Percentiles rank a stretch among this genome's conserved stretches.
Evolutionary conservation across 1,284 basidiomycete genomes (phyloP).

Genomic region (Moniliella sp.): DNA sequence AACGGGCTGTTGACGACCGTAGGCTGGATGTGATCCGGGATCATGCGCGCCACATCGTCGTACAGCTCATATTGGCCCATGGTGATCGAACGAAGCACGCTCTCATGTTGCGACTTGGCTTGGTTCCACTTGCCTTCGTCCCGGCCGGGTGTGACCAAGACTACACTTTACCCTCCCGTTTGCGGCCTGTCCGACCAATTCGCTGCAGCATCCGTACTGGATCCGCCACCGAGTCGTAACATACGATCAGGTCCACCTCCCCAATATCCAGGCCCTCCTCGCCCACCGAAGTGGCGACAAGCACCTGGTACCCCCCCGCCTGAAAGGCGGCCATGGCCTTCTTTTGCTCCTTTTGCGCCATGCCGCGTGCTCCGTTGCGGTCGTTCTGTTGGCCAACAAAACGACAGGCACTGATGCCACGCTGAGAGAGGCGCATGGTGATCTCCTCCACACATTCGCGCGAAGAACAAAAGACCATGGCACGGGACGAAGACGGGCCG

Average conservation of each 20-base stretch:
- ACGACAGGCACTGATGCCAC: slow-evolving; percentile 43
- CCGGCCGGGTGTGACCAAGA: slow-evolving; percentile 70
- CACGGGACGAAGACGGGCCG: slow-evolving; percentile 41
- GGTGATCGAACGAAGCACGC: slow-evolving; percentile 70
- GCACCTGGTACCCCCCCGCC: slow-evolving; percentile 61
- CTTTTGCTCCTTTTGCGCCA: slow-evolving; percentile 74
- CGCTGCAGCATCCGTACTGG: slow-evolving; percentile 94
- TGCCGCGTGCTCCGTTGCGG: slow-evolving; percentile 66
- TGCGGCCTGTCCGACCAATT: slow-evolving; percentile 80
- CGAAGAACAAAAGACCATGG: slow-evolving; percentile 83
- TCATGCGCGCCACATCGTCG: slow-evolving; percentile 62
- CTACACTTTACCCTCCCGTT: slow-evolving; percentile 65
- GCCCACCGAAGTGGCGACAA: slow-evolving; percentile 88
- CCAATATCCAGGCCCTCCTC: slow-evolving; percentile 99
- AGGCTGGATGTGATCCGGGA: slow-evolving; percentile 61
- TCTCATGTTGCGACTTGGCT: slow-evolving; percentile 64
- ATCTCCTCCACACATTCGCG: slow-evolving; percentile 76
- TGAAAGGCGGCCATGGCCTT: slow-evolving; percentile 74
- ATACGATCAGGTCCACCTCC: slow-evolving; percentile 86
- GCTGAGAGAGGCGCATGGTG: slow-evolving; percentile 44
- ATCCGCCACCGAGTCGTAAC: slow-evolving; percentile 88
- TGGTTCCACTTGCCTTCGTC: slow-evolving; percentile 80
- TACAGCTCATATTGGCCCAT: slow-evolving; percentile 57
- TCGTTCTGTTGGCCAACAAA: slow-evolving; percentile 81
- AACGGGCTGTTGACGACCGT: slow-evolving; percentile 55